These are phyloP conservation scores for Boletus tomentosulus DNA, from an alignment of 768 basidiomycete species.

Conservation along the genomic window DNA sequence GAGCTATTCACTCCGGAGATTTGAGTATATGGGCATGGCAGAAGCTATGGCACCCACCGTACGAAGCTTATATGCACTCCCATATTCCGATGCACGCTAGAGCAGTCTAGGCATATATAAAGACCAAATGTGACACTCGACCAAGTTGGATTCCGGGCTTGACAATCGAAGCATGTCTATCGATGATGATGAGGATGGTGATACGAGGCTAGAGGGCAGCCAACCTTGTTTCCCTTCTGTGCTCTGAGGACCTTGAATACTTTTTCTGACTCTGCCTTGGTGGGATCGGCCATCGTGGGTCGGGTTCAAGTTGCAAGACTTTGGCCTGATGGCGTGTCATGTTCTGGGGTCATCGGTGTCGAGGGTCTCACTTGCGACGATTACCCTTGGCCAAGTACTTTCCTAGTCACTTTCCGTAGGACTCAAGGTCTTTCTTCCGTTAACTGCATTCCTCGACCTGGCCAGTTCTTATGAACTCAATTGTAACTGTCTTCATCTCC, in stretches of 20 bases:
- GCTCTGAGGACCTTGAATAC: constrained; percentile 77
- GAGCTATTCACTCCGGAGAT: constrained; percentile 53
- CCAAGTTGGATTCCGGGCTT: constrained; percentile 96
- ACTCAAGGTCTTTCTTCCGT: too few species aligned
- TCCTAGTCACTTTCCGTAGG: too few species aligned
- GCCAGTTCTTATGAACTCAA: background rate
- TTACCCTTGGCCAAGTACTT: background rate
- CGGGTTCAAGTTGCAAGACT: background rate
- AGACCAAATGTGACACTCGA: constrained; percentile 94
- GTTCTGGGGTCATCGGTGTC: constrained; percentile 20
- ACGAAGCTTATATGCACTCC: constrained; percentile 99
- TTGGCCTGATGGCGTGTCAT: constrained; percentile 10
- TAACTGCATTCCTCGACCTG: background rate
- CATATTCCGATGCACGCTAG: constrained; percentile 90
- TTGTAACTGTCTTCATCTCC: constrained; percentile 3
- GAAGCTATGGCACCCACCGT: constrained; percentile 48
- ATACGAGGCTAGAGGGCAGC: background rate
- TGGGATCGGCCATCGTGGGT: constrained; percentile 60
- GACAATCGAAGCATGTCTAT: constrained; percentile 91
- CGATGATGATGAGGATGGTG: constrained; percentile 10
- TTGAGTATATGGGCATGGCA: background rate
- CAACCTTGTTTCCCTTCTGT: constrained; percentile 87
- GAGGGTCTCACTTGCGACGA: constrained; percentile 6
- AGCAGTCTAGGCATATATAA: constrained; percentile 98
- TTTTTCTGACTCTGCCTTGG: constrained; percentile 83